phyloP scores from a whole-genome alignment of 148 eudicot genomes.

The Pouteria glomerata region DNA sequence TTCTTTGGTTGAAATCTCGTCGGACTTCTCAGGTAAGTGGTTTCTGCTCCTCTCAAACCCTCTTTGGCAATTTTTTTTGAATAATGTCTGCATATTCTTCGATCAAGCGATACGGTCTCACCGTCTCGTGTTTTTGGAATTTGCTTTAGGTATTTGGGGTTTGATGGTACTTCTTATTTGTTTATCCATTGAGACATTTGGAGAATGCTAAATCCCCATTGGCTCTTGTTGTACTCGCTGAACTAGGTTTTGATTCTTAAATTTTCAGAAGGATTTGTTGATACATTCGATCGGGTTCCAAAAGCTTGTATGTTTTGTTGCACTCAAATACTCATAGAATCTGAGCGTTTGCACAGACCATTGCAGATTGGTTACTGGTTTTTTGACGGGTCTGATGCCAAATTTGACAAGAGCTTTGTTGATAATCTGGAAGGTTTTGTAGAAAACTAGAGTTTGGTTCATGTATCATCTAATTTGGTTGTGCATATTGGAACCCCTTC shows the following conservation, averaged over 20 bases:
- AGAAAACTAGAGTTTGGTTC: background rate
- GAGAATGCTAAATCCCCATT: background rate
- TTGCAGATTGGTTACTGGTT: too few relatives aligned
- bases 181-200: background rate
- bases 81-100: background rate
- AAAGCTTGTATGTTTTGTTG: background rate
- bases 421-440: background rate
- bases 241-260: constrained; percentile 1
- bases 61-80: background rate
- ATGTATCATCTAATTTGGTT: background rate
- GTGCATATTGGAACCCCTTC: background rate
- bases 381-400: background rate
- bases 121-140: background rate
- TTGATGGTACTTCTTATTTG: background rate
- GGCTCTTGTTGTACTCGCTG: background rate
- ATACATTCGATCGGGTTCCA: background rate
- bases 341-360: background rate
- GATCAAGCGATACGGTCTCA: background rate
- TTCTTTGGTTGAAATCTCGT: background rate
- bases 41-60: background rate
- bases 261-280: background rate
- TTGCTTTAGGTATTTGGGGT: background rate
- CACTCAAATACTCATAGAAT: too few relatives aligned
- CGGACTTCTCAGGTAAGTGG: background rate
- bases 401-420: background rate